phyloP scores from a whole-genome alignment of 2,329 filamentous ascomycete species.

The Nigrospora oryzae region DNA sequence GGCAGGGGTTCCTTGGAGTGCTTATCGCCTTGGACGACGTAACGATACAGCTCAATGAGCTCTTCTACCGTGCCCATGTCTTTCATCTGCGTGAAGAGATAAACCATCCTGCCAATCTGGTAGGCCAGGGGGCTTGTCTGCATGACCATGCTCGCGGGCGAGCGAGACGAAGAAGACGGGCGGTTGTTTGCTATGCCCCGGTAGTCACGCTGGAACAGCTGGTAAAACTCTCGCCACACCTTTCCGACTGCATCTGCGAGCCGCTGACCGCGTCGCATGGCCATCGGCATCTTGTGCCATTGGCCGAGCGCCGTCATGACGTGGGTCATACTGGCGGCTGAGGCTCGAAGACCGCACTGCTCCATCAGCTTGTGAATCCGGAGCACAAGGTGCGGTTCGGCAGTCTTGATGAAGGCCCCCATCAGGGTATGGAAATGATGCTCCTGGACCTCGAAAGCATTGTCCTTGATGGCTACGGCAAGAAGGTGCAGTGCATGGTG shows the following conservation, averaged over 20 bases:
- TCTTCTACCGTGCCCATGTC: constrained; percentile 46
- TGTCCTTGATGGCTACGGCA: constrained; percentile 30
- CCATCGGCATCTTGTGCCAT: constrained; percentile 20
- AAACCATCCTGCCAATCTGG: constrained; percentile 31
- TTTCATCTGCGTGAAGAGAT: constrained; percentile 30
- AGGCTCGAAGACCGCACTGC: constrained; percentile 28
- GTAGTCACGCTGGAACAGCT: background rate
- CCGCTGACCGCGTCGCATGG: background rate
- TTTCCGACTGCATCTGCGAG: background rate
- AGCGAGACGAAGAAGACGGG: background rate
- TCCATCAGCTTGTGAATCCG: constrained; percentile 34
- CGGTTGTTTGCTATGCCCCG: background rate
- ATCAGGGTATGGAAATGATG: constrained; percentile 47
- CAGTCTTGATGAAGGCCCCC: constrained; percentile 37
- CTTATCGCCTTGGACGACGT: constrained; percentile 25
- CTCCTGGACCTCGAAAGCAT: constrained; percentile 33
- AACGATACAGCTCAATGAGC: constrained; percentile 46
- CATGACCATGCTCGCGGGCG: background rate
- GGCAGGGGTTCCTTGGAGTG: constrained; percentile 31
- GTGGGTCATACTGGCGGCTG: constrained; percentile 32
- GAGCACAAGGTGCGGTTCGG: constrained; percentile 32
- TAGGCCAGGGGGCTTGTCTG: background rate
- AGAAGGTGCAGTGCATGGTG: constrained; percentile 41
- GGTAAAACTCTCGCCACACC: constrained; percentile 1
- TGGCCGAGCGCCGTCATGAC: constrained; percentile 31